phyloP scores from a whole-genome alignment of 345 rosid genomes.

The Populus euphratica region DNA sequence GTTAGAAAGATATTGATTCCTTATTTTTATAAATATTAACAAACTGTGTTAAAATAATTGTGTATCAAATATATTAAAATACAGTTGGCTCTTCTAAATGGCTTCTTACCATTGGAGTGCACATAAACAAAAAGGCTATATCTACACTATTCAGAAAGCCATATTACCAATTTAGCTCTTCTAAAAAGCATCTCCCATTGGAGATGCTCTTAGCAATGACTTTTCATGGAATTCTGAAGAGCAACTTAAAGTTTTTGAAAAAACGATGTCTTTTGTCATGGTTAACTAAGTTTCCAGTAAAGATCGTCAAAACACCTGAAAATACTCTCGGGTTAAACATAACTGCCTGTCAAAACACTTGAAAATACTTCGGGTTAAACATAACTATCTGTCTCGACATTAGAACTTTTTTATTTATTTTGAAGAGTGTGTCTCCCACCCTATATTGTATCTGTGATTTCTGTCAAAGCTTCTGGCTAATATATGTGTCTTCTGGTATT shows the following conservation, averaged over 20 bases:
- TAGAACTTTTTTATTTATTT: neutral
- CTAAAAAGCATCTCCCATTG: too few relatives aligned
- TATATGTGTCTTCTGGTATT: slow-evolving; percentile 8
- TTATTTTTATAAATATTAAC: neutral
- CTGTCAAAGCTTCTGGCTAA: neutral
- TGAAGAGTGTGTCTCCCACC: too few relatives aligned
- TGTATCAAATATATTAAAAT: too few relatives aligned
- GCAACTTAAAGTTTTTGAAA: neutral
- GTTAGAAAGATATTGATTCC: neutral
- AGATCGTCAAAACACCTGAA: too few relatives aligned
- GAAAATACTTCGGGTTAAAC: neutral
- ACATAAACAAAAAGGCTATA: too few relatives aligned
- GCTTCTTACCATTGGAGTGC: too few relatives aligned
- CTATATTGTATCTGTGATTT: neutral
- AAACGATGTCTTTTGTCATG: neutral
- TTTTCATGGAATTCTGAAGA: neutral
- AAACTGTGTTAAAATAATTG: neutral
- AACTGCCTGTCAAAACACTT: neutral
- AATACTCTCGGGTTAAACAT: too few relatives aligned
- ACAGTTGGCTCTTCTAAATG: too few relatives aligned
- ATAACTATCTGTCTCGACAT: neutral
- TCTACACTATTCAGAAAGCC: too few relatives aligned
- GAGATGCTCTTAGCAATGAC: neutral
- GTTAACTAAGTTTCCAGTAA: neutral
- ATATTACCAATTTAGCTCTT: too few relatives aligned